Conservation (phyloP, 169 alveolate genomes). For the Perkinsus marinus region DNA sequence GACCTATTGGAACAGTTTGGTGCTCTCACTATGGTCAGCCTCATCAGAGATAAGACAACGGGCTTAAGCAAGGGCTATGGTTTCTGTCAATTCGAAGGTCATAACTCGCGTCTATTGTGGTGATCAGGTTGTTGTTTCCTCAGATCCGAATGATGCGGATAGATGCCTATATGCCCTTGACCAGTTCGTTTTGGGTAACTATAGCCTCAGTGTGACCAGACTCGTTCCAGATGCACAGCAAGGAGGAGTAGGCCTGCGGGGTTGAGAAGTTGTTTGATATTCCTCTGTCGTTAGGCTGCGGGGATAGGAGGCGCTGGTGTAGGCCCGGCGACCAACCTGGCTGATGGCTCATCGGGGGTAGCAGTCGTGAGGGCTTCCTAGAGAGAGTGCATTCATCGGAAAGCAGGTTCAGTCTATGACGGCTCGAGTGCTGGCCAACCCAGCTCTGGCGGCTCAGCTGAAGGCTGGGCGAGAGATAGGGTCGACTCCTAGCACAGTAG, state of each 20-base stretch:
- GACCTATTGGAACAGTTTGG: constrained; percentile 48
- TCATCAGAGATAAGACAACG: constrained; percentile 42
- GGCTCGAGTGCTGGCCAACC: constrained; percentile 43
- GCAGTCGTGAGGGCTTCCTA: constrained; percentile 33
- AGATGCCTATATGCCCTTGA: constrained; percentile 8
- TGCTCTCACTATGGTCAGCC: constrained; percentile 28
- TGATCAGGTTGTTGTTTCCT: constrained; percentile 29
- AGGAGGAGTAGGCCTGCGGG: constrained; percentile 33
- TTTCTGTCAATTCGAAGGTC: constrained; percentile 49
- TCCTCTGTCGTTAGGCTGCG: background rate
- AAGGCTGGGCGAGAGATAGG: constrained; percentile 52
- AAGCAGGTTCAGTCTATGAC: constrained; percentile 40
- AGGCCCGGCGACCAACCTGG: constrained; percentile 22
- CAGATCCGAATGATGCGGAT: constrained; percentile 43
- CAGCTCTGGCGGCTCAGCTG: constrained; percentile 47
- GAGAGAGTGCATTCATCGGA: constrained; percentile 40
- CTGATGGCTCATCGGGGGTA: constrained; percentile 32
- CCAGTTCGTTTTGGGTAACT: background rate
- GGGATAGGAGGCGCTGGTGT: constrained; percentile 8
- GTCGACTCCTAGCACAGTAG: constrained; percentile 43
- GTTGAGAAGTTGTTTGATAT: constrained; percentile 15
- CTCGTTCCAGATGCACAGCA: background rate
- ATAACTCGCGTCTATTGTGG: no score
- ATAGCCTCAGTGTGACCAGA: background rate
- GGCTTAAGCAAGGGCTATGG: constrained; percentile 54